Percentiles rank a stretch among this genome's conserved stretches.
These are phyloP conservation scores for Suillus clintonianus DNA, from an alignment of 768 basidiomycete genomes.

Conservation along the genomic window DNA sequence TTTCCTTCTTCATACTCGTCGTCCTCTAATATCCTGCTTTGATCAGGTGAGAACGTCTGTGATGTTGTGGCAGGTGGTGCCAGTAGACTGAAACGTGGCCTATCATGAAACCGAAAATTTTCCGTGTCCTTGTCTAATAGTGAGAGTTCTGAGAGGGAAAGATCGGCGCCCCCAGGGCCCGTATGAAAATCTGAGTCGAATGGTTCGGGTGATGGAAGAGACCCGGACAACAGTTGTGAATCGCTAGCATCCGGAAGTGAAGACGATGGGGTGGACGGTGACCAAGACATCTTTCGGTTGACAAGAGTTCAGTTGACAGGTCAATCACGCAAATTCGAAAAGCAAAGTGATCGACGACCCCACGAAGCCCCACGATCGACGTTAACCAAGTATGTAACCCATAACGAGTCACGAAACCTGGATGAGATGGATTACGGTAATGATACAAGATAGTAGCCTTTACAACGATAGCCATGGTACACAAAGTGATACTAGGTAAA, in stretches of 20 bases:
- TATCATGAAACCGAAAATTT: constrained; percentile 19
- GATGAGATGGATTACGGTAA: neutral
- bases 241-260: constrained; percentile 26
- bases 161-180: constrained; percentile 49
- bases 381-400: too few species aligned
- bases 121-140: constrained; percentile 34
- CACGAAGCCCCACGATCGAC: neutral
- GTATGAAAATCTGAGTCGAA: constrained; percentile 36
- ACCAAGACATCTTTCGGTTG: constrained; percentile 27
- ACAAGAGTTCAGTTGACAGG: neutral
- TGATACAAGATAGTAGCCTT: neutral
- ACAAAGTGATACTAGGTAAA: neutral
- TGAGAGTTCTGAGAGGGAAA: constrained; percentile 60
- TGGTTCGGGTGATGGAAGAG: constrained; percentile 37
- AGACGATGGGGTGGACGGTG: constrained; percentile 31
- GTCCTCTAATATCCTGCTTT: constrained; percentile 25
- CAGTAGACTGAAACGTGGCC: constrained; percentile 35
- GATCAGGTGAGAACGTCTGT: constrained; percentile 18
- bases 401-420: neutral
- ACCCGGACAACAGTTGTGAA: constrained; percentile 51
- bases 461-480: neutral
- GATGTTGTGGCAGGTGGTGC: constrained; percentile 25
- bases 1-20: constrained; percentile 21
- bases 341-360: neutral
- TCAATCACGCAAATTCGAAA: too few species aligned